Conservation (phyloP, 768 basidiomycete genomes). For the Mycena olivaceomarginata region DNA sequence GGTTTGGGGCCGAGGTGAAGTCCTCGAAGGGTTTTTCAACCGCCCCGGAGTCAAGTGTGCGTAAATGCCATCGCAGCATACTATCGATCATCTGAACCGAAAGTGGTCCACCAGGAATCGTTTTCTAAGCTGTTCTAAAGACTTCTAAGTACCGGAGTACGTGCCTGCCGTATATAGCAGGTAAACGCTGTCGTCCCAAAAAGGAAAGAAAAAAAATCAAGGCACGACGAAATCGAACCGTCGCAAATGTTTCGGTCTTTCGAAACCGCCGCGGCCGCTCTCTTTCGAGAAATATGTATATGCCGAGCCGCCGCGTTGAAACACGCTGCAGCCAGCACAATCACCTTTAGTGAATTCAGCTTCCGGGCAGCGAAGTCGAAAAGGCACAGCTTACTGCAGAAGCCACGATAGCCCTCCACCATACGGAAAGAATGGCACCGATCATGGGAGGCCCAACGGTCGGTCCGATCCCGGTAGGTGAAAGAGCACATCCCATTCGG, state of each 20-base stretch:
- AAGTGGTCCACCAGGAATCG: too few relatives aligned
- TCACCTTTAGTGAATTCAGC: constrained; percentile 11
- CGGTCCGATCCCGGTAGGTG: constrained; percentile 26
- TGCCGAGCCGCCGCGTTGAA: constrained; percentile 32
- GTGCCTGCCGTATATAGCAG: not conserved
- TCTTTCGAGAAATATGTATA: constrained; percentile 14
- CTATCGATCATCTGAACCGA: too few relatives aligned
- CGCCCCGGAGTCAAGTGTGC: too few relatives aligned
- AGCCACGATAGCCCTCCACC: constrained; percentile 31
- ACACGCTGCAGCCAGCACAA: constrained; percentile 24
- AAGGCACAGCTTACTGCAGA: constrained; percentile 21
- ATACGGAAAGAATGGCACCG: constrained; percentile 25
- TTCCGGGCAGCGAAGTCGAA: not conserved
- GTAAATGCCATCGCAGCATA: too few relatives aligned
- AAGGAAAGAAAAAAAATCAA: not conserved
- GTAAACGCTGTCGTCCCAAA: not conserved
- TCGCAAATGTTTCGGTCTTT: not conserved
- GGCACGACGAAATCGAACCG: not conserved
- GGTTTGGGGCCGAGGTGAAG: too few relatives aligned
- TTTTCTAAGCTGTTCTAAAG: too few relatives aligned
- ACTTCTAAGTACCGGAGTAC: too few relatives aligned
- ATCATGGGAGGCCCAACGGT: constrained; percentile 33
- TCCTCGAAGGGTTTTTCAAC: too few relatives aligned
- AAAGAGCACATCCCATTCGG: constrained; percentile 31
- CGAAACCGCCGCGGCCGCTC: not conserved